phyloP scores from a whole-genome alignment of 2,329 filamentous ascomycete species.

The Cladorrhinum sp. region DNA sequence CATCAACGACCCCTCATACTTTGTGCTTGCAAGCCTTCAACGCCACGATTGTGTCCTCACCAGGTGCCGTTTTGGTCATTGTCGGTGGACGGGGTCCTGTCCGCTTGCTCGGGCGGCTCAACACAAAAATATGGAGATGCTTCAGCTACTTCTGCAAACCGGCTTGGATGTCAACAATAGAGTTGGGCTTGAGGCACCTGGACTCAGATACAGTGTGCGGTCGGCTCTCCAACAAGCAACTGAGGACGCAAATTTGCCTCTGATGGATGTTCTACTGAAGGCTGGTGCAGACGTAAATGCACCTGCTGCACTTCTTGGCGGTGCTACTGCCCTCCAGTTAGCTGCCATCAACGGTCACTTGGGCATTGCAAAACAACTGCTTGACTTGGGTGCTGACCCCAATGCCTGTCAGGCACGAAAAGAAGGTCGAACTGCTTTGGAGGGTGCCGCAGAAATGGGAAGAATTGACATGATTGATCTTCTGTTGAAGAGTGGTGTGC shows the following conservation, averaged over 20 bases:
- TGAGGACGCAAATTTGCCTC: neutral
- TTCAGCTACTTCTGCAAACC: neutral
- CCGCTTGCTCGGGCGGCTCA: neutral
- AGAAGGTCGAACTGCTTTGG: conserved; percentile 11
- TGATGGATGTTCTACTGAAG: neutral
- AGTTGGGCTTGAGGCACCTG: neutral
- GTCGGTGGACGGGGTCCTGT: neutral
- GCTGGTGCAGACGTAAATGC: neutral
- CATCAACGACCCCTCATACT: too few relatives aligned
- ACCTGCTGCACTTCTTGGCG: neutral
- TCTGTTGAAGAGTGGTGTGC: conserved; percentile 6
- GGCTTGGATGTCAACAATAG: neutral
- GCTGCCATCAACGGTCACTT: conserved; percentile 9
- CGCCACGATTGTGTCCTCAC: too few relatives aligned
- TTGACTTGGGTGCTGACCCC: conserved; percentile 11
- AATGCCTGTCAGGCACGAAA: conserved; percentile 2
- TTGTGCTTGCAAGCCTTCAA: too few relatives aligned
- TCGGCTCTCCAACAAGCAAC: neutral
- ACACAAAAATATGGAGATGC: neutral
- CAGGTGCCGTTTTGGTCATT: too few relatives aligned
- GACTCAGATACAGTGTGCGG: neutral
- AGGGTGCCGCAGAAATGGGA: conserved; percentile 14
- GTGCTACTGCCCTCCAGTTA: neutral
- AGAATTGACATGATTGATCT: conserved; percentile 16
- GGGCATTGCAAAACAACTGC: conserved; percentile 10